A percentile compares a stretch with the other conserved stretches of the same genome.
These are phyloP conservation scores for Pulveroboletus sp. DNA, from an alignment of 768 basidiomycete species.

Conservation along the genomic window DNA sequence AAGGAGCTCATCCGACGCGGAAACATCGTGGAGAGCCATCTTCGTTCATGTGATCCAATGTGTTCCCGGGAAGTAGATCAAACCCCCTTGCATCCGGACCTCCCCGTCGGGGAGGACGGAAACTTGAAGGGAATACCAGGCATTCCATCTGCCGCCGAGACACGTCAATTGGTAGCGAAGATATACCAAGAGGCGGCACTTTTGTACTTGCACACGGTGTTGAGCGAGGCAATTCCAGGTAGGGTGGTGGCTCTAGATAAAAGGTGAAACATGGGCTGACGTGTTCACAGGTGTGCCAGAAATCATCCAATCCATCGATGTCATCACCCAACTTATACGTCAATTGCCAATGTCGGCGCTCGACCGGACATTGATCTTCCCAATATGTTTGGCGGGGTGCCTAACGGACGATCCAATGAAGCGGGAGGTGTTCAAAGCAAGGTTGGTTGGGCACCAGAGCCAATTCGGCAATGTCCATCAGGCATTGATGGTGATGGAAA, in stretches of 20 bases:
- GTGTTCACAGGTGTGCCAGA: slow-evolving; percentile 59
- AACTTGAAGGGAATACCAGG: slow-evolving; percentile 28
- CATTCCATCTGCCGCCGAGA: slow-evolving; percentile 37
- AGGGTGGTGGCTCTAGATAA: slow-evolving; percentile 22
- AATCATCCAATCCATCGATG: slow-evolving; percentile 54
- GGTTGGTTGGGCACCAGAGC: slow-evolving; percentile 52
- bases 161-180: slow-evolving; percentile 44
- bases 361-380: slow-evolving; percentile 69
- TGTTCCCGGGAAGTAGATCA: slow-evolving; percentile 32
- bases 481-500: slow-evolving; percentile 59
- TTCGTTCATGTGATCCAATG: slow-evolving; percentile 42
- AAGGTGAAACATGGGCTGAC: background rate
- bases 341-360: slow-evolving; percentile 53
- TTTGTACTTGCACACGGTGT: slow-evolving; percentile 65
- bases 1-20: slow-evolving; percentile 74
- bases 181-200: slow-evolving; percentile 65
- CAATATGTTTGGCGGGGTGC: slow-evolving; percentile 69
- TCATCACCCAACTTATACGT: slow-evolving; percentile 49
- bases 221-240: slow-evolving; percentile 71
- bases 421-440: slow-evolving; percentile 55
- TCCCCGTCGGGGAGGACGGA: slow-evolving; percentile 21
- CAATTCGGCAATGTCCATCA: slow-evolving; percentile 59
- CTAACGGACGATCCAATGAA: slow-evolving; percentile 62
- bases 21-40: slow-evolving; percentile 62
- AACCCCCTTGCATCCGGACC: slow-evolving; percentile 40